A percentile compares a stretch with the other conserved stretches of the same genome.
Conservation (phyloP, 2,329 filamentous ascomycete species). For the Colletotrichum paranaense region DNA sequence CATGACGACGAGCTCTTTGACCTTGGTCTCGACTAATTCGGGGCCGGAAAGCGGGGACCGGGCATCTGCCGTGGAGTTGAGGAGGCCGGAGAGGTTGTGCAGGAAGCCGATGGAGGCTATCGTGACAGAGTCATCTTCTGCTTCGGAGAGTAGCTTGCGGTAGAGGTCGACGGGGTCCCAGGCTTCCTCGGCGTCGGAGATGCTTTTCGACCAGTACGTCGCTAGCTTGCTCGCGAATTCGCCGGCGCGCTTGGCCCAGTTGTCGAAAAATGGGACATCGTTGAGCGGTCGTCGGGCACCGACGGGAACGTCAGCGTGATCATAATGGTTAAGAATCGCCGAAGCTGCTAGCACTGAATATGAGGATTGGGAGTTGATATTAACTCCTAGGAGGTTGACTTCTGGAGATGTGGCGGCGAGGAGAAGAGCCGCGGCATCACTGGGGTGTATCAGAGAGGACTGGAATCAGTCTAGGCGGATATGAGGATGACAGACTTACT, state of each 20-base stretch:
- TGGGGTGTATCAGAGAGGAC: constrained; percentile 35
- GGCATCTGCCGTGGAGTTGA: constrained; percentile 55
- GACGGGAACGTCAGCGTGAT: constrained; percentile 47
- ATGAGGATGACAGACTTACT: constrained; percentile 44
- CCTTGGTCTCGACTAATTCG: constrained; percentile 55
- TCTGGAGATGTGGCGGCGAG: constrained; percentile 50
- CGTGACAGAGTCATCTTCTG: constrained; percentile 54
- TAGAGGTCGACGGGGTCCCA: constrained; percentile 58
- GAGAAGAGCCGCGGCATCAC: constrained; percentile 54
- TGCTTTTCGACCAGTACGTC: constrained; percentile 52
- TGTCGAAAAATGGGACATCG: constrained; percentile 57
- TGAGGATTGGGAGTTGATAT: constrained; percentile 53
- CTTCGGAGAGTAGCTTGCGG: constrained; percentile 52
- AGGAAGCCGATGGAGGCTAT: constrained; percentile 59
- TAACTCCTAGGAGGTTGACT: constrained; percentile 52
- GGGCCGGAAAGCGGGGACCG: constrained; percentile 51
- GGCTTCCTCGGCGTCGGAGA: constrained; percentile 48
- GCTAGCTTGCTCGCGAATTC: constrained; percentile 60
- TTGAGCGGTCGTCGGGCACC: constrained; percentile 52
- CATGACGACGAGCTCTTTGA: constrained; percentile 62
- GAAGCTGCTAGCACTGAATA: constrained; percentile 55
- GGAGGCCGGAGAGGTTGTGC: constrained; percentile 57
- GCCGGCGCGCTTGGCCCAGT: constrained; percentile 48
- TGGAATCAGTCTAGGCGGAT: neutral
- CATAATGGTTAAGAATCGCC: constrained; percentile 54